Evolutionary conservation across 208 protist genomes (phyloP).

Genomic region (Acanthamoeba polyphaga): DNA sequence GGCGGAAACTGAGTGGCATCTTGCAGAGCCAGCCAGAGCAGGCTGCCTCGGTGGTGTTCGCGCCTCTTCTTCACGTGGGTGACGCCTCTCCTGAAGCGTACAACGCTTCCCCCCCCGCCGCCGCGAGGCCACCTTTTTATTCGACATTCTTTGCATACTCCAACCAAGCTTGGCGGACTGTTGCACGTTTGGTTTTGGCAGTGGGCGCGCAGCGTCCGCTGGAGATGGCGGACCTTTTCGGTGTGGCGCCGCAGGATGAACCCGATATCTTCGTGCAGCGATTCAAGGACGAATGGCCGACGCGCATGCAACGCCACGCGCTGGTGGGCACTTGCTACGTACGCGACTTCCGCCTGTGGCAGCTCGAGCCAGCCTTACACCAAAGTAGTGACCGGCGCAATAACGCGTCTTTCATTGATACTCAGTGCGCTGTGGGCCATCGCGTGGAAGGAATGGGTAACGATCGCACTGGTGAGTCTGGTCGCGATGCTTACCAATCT

Average conservation of each 20-base stretch:
- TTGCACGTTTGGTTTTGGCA: neutral
- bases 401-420: neutral
- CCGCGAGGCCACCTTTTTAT: no score
- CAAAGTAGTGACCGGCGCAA: neutral
- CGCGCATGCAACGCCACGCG: neutral
- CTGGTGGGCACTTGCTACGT: neutral
- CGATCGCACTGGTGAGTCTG: neutral
- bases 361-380: neutral
- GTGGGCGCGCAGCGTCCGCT: neutral
- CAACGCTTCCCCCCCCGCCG: neutral
- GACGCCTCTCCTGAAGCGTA: neutral
- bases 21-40: neutral
- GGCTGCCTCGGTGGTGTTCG: neutral
- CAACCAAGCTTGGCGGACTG: no score
- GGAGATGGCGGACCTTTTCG: neutral
- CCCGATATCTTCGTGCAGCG: neutral
- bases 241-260: neutral
- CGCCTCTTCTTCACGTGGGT: neutral
- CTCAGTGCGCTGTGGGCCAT: neutral
- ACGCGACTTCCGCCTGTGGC: neutral
- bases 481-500: neutral
- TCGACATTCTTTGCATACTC: neutral
- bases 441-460: neutral
- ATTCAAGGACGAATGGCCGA: neutral
- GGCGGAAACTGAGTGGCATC: neutral